phyloP scores from a whole-genome alignment of 192 early-diverging fungal species.

The Podochytrium sp. region DNA sequence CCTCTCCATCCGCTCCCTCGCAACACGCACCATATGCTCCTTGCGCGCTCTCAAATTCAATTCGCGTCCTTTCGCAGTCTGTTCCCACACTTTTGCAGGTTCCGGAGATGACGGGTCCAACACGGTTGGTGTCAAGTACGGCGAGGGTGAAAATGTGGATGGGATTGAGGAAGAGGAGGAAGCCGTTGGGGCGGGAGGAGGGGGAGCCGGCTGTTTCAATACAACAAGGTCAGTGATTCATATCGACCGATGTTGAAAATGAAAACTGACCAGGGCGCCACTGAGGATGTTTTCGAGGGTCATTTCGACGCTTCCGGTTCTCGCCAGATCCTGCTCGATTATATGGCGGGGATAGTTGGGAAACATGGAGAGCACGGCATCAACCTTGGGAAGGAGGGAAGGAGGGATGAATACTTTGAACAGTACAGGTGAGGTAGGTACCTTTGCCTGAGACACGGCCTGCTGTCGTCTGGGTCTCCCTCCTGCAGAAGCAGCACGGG shows the following conservation, averaged over 20 bases:
- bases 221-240: background rate
- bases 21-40: constrained; percentile 33
- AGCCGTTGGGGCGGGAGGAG: constrained; percentile 35
- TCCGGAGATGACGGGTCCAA: background rate
- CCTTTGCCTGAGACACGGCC: constrained; percentile 9
- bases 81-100: constrained; percentile 26
- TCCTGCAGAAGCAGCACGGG: background rate
- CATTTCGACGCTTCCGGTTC: constrained; percentile 30
- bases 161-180: constrained; percentile 26
- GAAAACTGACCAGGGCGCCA: constrained; percentile 13
- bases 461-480: background rate
- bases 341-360: constrained; percentile 27
- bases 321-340: constrained; percentile 33
- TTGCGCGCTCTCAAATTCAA: constrained; percentile 28
- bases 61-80: constrained; percentile 18
- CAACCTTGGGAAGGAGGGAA: constrained; percentile 6
- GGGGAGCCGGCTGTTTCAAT: background rate
- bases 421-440: background rate
- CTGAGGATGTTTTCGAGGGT: constrained; percentile 35
- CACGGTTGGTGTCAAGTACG: background rate
- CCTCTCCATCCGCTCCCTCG: constrained; percentile 14
- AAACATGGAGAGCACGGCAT: constrained; percentile 35
- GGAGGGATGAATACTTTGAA: background rate
- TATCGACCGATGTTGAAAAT: background rate
- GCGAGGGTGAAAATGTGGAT: constrained; percentile 8